Conservation (phyloP, 495 filamentous ascomycete genomes). For the Lasiosphaeriaceae sp. region DNA sequence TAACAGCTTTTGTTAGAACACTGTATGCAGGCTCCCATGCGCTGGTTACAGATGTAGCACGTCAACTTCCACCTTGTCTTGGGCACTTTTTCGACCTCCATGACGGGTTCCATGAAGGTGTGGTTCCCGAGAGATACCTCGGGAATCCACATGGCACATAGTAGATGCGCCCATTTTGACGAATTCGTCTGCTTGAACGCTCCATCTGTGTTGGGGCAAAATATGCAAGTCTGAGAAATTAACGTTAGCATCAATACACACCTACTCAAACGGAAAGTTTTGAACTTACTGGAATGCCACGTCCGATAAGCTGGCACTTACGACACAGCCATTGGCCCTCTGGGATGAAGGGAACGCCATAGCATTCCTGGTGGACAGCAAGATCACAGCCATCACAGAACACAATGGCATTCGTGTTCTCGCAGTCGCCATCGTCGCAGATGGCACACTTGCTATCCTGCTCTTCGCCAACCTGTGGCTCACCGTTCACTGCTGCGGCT, state of each 20-base stretch:
- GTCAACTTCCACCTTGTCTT: constrained; percentile 87
- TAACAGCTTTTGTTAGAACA: constrained; percentile 98
- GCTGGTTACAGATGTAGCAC: constrained; percentile 96
- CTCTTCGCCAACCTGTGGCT: constrained; percentile 82
- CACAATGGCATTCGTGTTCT: constrained; percentile 99
- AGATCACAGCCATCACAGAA: constrained; percentile 98
- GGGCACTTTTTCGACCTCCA: constrained; percentile 95
- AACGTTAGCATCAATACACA: constrained; percentile 5
- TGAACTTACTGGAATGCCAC: constrained; percentile 71
- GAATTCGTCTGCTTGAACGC: constrained; percentile 97
- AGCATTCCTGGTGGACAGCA: constrained; percentile 98
- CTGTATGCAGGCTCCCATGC: constrained; percentile 97
- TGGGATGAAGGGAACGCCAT: constrained; percentile 97
- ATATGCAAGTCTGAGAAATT: constrained; percentile 73
- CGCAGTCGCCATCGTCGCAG: constrained; percentile 96
- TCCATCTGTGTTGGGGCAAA: constrained; percentile 95
- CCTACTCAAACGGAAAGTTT: constrained; percentile 11
- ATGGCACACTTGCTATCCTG: constrained; percentile 97
- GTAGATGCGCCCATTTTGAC: constrained; percentile 91
- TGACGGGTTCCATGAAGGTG: constrained; percentile 96
- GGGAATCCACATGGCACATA: constrained; percentile 98
- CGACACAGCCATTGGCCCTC: constrained; percentile 98
- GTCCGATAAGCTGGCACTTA: constrained; percentile 92
- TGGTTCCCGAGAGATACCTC: constrained; percentile 94
- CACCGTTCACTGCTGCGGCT: constrained; percentile 86